A percentile compares a stretch with the other conserved stretches of the same genome.
Conservation (phyloP, 257 asterid genomes). For the Solanum chiquidenum region DNA sequence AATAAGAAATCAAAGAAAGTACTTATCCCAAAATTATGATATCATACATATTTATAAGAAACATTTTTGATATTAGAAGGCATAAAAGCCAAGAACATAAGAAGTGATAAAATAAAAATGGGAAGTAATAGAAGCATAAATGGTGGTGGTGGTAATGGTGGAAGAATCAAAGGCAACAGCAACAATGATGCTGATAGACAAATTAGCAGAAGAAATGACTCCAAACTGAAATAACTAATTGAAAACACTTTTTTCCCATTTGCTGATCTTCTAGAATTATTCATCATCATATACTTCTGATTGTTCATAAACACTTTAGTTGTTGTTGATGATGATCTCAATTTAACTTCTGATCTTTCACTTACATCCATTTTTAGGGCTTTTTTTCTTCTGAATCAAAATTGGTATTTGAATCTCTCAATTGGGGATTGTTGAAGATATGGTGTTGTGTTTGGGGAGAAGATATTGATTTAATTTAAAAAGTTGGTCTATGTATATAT, state of each 20-base stretch:
- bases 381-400: not conserved
- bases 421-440: too few species aligned
- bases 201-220: constrained; percentile 37
- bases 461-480: not conserved
- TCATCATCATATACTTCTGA: too few species aligned
- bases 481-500: not conserved
- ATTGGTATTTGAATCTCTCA: too few species aligned
- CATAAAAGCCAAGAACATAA: constrained; percentile 63
- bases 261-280: not conserved
- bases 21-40: not conserved
- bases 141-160: constrained; percentile 82
- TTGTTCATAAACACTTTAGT: not conserved
- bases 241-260: constrained; percentile 17
- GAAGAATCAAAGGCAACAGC: constrained; percentile 56
- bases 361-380: not conserved
- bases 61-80: constrained; percentile 21
- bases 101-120: constrained; percentile 34
- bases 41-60: not conserved
- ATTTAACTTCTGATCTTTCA: not conserved
- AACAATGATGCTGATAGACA: constrained; percentile 53
- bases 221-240: constrained; percentile 34
- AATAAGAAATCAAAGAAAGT: not conserved
- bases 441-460: not conserved
- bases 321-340: not conserved
- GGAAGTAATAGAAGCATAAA: constrained; percentile 58